These are phyloP conservation scores for Russula griseocarnosa DNA, from an alignment of 768 basidiomycete genomes.

Conservation along the genomic window DNA sequence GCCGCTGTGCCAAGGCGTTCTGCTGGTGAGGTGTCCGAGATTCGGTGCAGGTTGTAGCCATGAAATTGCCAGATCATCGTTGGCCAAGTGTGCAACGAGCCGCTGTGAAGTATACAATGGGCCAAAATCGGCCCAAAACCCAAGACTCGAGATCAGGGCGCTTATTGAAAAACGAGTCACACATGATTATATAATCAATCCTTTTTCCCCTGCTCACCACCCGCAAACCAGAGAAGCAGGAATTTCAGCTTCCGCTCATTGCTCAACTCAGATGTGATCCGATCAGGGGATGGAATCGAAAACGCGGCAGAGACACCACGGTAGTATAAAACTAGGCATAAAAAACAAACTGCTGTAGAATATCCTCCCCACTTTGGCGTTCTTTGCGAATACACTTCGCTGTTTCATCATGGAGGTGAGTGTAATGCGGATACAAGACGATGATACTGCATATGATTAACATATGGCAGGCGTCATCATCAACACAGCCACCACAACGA, in stretches of 20 bases:
- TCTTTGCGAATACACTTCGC: neutral
- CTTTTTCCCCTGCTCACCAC: neutral
- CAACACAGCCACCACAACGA: constrained; percentile 9
- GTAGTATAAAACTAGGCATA: constrained; percentile 9
- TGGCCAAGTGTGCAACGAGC: too few relatives aligned
- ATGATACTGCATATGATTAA: neutral
- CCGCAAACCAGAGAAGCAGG: constrained; percentile 16
- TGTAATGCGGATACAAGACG: neutral
- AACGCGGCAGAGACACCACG: constrained; percentile 24
- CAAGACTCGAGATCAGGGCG: too few relatives aligned
- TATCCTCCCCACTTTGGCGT: neutral
- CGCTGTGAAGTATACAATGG: too few relatives aligned
- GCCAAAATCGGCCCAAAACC: too few relatives aligned
- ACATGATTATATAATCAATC: too few relatives aligned
- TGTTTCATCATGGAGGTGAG: constrained; percentile 24
- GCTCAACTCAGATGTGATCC: constrained; percentile 17
- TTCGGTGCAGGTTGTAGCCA: neutral
- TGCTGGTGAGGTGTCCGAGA: neutral
- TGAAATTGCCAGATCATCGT: neutral
- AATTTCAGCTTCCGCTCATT: constrained; percentile 15
- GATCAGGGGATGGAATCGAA: constrained; percentile 27
- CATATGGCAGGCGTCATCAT: neutral
- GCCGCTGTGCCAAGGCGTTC: neutral
- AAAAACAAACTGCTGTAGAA: constrained; percentile 30
- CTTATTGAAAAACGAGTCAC: too few relatives aligned